Evolutionary conservation across 306 rosid species (phyloP).

Genomic region (Leucaena leucocephala): DNA sequence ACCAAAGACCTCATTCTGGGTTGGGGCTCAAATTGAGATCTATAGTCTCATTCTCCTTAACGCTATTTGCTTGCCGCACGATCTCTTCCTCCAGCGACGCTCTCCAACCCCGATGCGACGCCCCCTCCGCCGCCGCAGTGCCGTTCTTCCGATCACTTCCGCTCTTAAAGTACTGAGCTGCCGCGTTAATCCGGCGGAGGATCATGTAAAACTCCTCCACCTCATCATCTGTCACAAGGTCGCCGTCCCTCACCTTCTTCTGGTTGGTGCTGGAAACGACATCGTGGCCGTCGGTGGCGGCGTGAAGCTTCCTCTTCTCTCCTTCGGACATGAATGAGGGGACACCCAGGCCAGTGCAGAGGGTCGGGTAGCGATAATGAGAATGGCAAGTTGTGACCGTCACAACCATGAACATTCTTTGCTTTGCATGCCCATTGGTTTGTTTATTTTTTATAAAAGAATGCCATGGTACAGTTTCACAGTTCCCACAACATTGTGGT

Average conservation of each 20-base stretch:
- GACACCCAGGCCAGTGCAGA: background rate
- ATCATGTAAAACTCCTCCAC: conserved; percentile 56
- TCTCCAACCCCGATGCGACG: conserved; percentile 21
- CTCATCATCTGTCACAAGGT: conserved; percentile 43
- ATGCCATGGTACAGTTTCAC: background rate
- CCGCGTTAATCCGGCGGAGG: conserved; percentile 41
- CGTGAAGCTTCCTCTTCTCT: conserved; percentile 35
- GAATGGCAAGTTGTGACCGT: background rate
- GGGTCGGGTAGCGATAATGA: background rate
- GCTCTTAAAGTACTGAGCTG: conserved; percentile 37
- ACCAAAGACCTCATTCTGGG: background rate
- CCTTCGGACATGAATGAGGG: conserved; percentile 14
- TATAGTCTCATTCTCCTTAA: background rate
- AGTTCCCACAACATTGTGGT: background rate
- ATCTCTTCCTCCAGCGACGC: conserved; percentile 36
- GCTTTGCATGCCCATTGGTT: background rate
- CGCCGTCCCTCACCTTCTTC: conserved; percentile 37
- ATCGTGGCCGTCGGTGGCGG: background rate
- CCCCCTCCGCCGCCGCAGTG: background rate
- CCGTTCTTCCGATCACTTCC: background rate
- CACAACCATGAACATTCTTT: background rate
- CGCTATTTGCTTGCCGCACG: background rate
- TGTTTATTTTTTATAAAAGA: background rate
- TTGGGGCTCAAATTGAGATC: conserved; percentile 40
- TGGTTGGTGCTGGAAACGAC: background rate